These are phyloP conservation scores for Scenedesmus sp. DNA, from an alignment of 163 green algal species.

Conservation along the genomic window DNA sequence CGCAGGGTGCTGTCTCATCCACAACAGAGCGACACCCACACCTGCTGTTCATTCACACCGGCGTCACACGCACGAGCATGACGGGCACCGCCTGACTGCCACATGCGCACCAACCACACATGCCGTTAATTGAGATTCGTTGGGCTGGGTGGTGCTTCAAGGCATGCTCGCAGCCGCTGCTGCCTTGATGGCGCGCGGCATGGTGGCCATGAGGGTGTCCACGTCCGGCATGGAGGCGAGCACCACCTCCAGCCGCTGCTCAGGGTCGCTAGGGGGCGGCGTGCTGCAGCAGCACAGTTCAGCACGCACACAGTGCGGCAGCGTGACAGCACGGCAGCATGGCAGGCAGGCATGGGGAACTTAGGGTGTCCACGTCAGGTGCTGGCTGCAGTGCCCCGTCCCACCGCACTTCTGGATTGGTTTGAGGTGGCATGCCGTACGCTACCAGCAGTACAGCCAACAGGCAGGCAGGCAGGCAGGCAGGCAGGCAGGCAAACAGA, in stretches of 20 bases:
- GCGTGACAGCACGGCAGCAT: neutral
- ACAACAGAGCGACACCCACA: no score
- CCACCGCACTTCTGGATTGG: slow-evolving; percentile 53
- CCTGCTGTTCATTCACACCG: no score
- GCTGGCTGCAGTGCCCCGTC: slow-evolving; percentile 46
- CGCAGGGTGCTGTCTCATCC: no score
- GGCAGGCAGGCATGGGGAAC: neutral
- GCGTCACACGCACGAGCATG: no score
- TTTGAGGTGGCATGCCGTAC: slow-evolving; percentile 42
- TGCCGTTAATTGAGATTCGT: no score
- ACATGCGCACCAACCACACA: no score
- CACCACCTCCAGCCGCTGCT: slow-evolving; percentile 58
- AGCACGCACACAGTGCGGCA: neutral
- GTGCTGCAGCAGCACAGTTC: slow-evolving; percentile 40
- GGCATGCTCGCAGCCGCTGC: slow-evolving; percentile 43
- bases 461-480: no score
- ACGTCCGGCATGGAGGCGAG: slow-evolving; percentile 59
- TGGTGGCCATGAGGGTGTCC: slow-evolving; percentile 64
- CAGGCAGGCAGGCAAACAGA: no score
- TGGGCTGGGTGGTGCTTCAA: neutral
- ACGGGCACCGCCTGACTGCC: no score
- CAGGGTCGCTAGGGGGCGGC: slow-evolving; percentile 43
- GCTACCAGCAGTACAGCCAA: neutral
- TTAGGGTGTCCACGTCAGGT: slow-evolving; percentile 60
- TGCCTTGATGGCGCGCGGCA: slow-evolving; percentile 59